A percentile compares a stretch with the other conserved stretches of the same genome.
These are phyloP conservation scores for Aspergillus phoenicis DNA, from an alignment of 2,329 filamentous ascomycete genomes.

Conservation along the genomic window DNA sequence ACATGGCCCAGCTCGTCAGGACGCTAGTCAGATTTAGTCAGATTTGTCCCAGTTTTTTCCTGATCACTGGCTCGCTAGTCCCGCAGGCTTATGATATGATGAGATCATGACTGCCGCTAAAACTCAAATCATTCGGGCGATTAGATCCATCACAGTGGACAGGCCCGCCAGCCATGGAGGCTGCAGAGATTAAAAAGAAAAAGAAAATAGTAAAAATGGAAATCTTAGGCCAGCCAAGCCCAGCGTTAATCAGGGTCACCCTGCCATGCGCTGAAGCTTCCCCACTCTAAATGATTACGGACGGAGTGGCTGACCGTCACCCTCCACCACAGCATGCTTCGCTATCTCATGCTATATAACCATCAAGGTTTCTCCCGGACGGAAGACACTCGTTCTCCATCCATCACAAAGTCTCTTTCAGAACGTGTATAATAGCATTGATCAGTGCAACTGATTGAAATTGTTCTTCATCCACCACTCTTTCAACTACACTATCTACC, in stretches of 20 bases:
- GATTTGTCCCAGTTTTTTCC: neutral
- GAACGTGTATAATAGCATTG: constrained; percentile 6
- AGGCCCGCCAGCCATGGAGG: neutral
- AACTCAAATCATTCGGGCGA: constrained; percentile 19
- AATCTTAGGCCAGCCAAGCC: neutral
- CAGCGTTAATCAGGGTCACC: constrained; percentile 13
- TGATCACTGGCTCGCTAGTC: constrained; percentile 2
- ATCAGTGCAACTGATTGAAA: neutral
- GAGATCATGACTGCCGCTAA: constrained; percentile 20
- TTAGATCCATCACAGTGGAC: constrained; percentile 11
- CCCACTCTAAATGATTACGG: constrained; percentile 11
- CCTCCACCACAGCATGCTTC: constrained; percentile 15
- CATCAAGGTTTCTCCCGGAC: constrained; percentile 19
- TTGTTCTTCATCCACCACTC: neutral
- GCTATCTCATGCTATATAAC: constrained; percentile 20
- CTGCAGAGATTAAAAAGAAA: constrained; percentile 7
- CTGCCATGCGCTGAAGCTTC: constrained; percentile 19
- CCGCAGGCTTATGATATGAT: constrained; percentile 11
- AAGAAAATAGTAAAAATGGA: constrained; percentile 6
- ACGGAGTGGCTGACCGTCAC: constrained; percentile 10
- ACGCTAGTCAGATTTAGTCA: neutral
- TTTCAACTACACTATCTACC: neutral
- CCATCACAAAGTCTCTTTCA: constrained; percentile 8
- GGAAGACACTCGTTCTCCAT: constrained; percentile 10
- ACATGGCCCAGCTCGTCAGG: constrained; percentile 1